phyloP scores from a whole-genome alignment of 305 asterid species.

The Fraxinus floribunda region DNA sequence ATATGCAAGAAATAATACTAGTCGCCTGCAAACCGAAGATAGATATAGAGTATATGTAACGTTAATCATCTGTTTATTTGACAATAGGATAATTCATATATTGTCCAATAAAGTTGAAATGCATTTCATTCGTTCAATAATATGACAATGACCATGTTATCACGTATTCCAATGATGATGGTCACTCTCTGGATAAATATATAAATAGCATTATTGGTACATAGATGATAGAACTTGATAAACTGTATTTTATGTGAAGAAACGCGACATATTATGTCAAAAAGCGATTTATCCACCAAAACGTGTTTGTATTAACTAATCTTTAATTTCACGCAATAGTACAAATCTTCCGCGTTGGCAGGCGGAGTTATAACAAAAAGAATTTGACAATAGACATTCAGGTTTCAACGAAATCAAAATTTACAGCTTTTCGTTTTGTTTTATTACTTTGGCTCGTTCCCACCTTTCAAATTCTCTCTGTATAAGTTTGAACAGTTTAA shows the following conservation, averaged over 20 bases:
- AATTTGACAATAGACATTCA: background rate
- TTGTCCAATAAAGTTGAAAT: background rate
- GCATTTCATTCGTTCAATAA: background rate
- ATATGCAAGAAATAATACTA: background rate
- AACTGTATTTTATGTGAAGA: background rate
- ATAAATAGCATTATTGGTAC: background rate
- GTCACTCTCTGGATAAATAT: background rate
- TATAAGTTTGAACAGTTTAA: background rate
- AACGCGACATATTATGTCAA: background rate
- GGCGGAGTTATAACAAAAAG: background rate
- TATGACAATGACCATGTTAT: background rate
- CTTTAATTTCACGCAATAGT: background rate
- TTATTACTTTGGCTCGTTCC: background rate
- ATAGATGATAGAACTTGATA: background rate
- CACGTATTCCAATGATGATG: background rate
- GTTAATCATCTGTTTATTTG: background rate
- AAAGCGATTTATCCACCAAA: background rate
- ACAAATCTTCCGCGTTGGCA: background rate
- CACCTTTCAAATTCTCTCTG: background rate
- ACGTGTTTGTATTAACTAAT: background rate
- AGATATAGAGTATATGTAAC: no score
- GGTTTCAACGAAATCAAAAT: background rate
- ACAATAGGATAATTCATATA: background rate
- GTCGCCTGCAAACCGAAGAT: background rate
- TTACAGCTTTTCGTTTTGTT: background rate